Conservation (phyloP, 352 stramenopile species). For the Phytophthora pistaciae region DNA sequence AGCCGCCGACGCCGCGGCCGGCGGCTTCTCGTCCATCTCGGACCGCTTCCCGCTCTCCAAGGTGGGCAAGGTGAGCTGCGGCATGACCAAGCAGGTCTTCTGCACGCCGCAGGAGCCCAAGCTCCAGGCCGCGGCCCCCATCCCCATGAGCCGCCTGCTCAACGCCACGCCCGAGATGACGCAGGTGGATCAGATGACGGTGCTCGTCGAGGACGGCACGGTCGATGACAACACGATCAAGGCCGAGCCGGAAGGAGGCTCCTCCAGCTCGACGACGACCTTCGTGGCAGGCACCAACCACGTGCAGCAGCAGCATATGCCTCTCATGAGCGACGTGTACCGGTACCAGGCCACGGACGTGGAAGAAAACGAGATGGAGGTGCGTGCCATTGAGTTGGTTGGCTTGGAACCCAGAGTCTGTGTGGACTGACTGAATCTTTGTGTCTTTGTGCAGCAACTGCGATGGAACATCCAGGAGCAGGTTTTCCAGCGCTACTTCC, state of each 20-base stretch:
- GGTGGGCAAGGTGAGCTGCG: constrained; percentile 47
- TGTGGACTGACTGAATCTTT: constrained; percentile 2
- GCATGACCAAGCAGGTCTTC: constrained; percentile 34
- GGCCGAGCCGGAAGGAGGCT: constrained; percentile 35
- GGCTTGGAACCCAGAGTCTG: neutral
- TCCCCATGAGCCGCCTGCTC: constrained; percentile 45
- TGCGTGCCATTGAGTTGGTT: constrained; percentile 23
- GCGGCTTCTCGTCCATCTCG: constrained; percentile 70
- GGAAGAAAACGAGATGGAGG: constrained; percentile 83
- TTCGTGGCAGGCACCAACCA: constrained; percentile 25
- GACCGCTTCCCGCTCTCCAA: constrained; percentile 59
- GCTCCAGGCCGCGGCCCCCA: constrained; percentile 11
- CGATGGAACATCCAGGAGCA: constrained; percentile 76
- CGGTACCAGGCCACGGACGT: constrained; percentile 65
- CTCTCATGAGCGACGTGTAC: constrained; percentile 50
- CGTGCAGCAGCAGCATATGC: constrained; percentile 27
- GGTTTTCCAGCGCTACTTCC: constrained; percentile 68
- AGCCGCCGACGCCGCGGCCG: constrained; percentile 9
- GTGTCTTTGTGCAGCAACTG: constrained; percentile 52
- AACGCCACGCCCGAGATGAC: constrained; percentile 56
- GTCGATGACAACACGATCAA: constrained; percentile 50
- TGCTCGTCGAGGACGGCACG: constrained; percentile 55
- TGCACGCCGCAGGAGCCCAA: constrained; percentile 29
- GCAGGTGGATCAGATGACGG: constrained; percentile 63
- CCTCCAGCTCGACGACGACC: constrained; percentile 23